Evolutionary conservation across 139 green algal species (phyloP).

Genomic region (Chlamydomonas schloesseri): DNA sequence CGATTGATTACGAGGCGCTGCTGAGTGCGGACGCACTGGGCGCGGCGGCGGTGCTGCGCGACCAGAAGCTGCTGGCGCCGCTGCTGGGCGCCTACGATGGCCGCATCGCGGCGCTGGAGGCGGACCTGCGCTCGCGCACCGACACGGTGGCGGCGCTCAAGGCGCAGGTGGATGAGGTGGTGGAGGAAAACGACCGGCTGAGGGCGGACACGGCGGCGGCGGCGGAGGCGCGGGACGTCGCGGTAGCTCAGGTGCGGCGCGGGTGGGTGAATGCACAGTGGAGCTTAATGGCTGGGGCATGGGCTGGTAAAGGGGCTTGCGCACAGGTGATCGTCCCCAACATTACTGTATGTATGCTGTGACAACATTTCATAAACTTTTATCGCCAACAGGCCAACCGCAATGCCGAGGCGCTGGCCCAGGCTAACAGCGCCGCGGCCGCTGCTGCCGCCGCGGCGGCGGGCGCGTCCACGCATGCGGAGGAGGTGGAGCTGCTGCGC

Average conservation of each 20-base stretch:
- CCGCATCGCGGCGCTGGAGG: conserved; percentile 44
- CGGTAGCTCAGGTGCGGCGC: conserved; percentile 4
- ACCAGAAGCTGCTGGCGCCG: conserved; percentile 52
- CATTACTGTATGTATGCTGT: no score
- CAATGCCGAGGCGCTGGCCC: neutral
- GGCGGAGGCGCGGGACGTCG: conserved; percentile 28
- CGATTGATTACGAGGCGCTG: conserved; percentile 8
- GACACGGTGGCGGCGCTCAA: conserved; percentile 34
- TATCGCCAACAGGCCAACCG: no score
- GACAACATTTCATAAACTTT: no score
- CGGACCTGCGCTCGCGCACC: conserved; percentile 39
- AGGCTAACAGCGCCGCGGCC: conserved; percentile 10
- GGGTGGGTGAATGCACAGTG: no score
- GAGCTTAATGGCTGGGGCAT: no score
- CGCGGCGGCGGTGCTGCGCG: conserved; percentile 5
- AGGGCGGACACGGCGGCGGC: conserved; percentile 16
- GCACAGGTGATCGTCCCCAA: no score
- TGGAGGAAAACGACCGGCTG: conserved; percentile 68
- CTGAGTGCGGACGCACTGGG: conserved; percentile 13
- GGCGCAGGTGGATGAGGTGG: conserved; percentile 56
- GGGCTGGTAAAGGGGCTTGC: no score
- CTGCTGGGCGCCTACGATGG: conserved; percentile 65
- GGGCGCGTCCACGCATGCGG: neutral
- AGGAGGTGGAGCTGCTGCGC: conserved; percentile 59
- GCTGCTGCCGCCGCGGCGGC: neutral